These are phyloP conservation scores for Geotrichum cucujoidarum DNA, from an alignment of 1,139 yeast genomes.

Conservation along the genomic window DNA sequence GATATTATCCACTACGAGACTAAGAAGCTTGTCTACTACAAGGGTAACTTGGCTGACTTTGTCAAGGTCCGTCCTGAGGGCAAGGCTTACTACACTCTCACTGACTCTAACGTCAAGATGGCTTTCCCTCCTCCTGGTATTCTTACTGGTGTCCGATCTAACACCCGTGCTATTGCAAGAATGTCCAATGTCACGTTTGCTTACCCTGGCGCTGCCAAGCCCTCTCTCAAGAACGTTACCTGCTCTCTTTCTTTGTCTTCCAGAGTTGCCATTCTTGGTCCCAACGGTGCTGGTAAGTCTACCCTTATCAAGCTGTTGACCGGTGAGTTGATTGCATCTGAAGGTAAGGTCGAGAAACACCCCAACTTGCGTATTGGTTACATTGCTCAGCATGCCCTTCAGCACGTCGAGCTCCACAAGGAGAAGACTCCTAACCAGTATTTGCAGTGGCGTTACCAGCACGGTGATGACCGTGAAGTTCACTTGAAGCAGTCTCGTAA, in stretches of 20 bases:
- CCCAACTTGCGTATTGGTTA: conserved; percentile 97
- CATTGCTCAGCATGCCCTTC: conserved; percentile 97
- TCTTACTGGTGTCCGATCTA: conserved; percentile 90
- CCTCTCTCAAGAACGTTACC: conserved; percentile 73
- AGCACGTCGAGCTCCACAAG: conserved; percentile 94
- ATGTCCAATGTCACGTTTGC: conserved; percentile 79
- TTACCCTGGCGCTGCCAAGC: conserved; percentile 85
- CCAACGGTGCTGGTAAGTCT: conserved; percentile 98
- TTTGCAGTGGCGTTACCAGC: conserved; percentile 95
- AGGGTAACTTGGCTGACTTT: conserved; percentile 90
- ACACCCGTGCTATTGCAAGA: conserved; percentile 91
- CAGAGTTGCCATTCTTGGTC: conserved; percentile 94
- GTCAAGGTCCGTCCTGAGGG: conserved; percentile 94
- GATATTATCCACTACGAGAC: conserved; percentile 95
- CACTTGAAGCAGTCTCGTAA: conserved; percentile 89
- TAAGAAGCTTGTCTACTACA: conserved; percentile 90
- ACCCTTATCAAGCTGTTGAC: conserved; percentile 89
- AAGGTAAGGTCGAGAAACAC: conserved; percentile 92
- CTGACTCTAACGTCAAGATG: conserved; percentile 92
- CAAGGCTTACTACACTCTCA: conserved; percentile 89
- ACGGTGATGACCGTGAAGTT: conserved; percentile 97
- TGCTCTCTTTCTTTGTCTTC: conserved; percentile 88
- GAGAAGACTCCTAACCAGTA: conserved; percentile 97
- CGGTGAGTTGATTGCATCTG: conserved; percentile 80
- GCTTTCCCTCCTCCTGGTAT: conserved; percentile 99